Evolutionary conservation across 495 filamentous ascomycete genomes (phyloP), one percentile per base, ranked within the genome.

Genomic region (Venustampulla echinocandica): DNA sequence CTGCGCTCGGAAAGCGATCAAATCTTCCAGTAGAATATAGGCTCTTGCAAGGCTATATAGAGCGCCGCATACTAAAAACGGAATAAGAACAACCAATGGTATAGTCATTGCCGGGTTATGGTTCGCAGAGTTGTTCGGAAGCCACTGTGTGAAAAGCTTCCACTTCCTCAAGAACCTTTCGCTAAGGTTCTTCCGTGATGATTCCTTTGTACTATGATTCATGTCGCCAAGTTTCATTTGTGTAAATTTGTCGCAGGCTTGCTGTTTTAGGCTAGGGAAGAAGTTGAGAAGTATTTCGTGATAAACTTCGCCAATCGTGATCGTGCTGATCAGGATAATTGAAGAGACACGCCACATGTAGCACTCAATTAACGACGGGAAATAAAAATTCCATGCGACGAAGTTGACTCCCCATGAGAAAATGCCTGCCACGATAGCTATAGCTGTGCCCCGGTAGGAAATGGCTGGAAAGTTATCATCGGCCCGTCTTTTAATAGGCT

Each of bases 381-480:
- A 69, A 14, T 61, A 42, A 42, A 64, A 66, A 37, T 68, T 59
- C 65, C 68, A 70, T 4, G 52, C 66, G 10, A 55, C 30, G 41
- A 68, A 62, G 2, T 66, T 54, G 24, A 46, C 57, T 19, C 1
- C 20, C 17, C 11, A 49, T 45, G 27, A 27, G 49, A 34, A 25
- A 25, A 30, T 17, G 35, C 11, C 42, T 14, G 20, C 22, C 9
- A 23, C 7, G 13, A 4, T 13, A 13, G 7, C 10, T 4, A 24
- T 22, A 4, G 19, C 9, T 4, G 19, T 11, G 15, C 6, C 10
- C 9, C 22, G 15, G 18, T 21, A 14, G 5, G 5, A 10, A 11
- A 21, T 38, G 5, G 3, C 17, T 21, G 2, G 40, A 18, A 54
- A 39, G 19, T 45, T 36, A 44, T 54, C 33, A 23, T 44, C 4